A percentile compares a stretch with the other conserved stretches of the same genome.
phyloP scores from a whole-genome alignment of 257 asterid species.

The Lithospermum erythrorhizon region DNA sequence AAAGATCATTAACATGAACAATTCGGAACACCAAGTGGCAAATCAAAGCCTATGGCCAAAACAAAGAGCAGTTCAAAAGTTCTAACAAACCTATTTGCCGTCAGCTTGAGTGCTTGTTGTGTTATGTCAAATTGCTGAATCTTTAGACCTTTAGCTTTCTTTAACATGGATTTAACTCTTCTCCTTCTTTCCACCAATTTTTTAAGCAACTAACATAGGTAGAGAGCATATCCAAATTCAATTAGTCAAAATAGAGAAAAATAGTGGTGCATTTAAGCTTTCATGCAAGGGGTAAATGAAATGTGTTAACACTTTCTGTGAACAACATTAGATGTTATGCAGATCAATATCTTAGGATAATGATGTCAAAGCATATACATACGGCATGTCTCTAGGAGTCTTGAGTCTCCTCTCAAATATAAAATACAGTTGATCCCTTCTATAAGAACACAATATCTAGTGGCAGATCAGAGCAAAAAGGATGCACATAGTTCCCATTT shows the following conservation, averaged over 20 bases:
- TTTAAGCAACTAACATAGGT: conserved; percentile 55
- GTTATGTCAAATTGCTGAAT: conserved; percentile 88
- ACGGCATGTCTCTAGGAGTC: neutral
- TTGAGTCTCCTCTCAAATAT: neutral
- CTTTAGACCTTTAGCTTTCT: conserved; percentile 78
- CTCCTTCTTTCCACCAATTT: conserved; percentile 83
- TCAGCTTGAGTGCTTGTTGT: conserved; percentile 93
- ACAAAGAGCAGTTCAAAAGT: conserved; percentile 5
- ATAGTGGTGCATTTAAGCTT: no score
- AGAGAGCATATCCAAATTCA: neutral
- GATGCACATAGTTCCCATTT: no score
- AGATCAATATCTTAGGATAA: neutral
- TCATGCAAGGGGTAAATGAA: no score
- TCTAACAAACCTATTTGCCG: conserved; percentile 80
- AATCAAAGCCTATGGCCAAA: neutral
- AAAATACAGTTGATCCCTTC: neutral
- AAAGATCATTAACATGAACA: neutral
- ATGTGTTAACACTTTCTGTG: neutral
- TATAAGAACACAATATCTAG: neutral
- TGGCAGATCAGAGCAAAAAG: neutral
- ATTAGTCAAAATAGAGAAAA: neutral
- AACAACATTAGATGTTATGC: neutral
- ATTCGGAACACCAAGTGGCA: conserved; percentile 1
- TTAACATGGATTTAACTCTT: conserved; percentile 63
- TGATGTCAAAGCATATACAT: neutral